Evolutionary conservation across 1,284 basidiomycete species (phyloP), one percentile per base, ranked within the genome.

Genomic region (Earliella scabrosa): DNA sequence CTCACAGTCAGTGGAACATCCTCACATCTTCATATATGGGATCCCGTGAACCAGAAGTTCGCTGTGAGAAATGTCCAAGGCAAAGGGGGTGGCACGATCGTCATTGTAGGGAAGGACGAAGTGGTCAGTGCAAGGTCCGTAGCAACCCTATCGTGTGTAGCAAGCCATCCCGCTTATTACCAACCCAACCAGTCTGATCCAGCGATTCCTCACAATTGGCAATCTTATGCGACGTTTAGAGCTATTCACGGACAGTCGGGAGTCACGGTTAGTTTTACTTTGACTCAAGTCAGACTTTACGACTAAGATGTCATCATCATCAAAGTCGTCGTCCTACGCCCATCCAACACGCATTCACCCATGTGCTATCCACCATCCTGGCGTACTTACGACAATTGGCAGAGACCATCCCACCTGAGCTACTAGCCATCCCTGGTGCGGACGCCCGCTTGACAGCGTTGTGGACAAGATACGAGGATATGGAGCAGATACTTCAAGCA

Each of bases 211-310:
- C 36, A 78, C 73, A 5, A 83, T 90, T 48, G 90, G 90, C 2
- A 82, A 82, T 1, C 67, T 83, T 1, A 67, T 87, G 46, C 82
- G 88, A 46, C 80, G 89, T n/a, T 64, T 91, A 3, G 88, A 92
- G 45, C 69, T 73, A 1, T 65, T 88, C 13, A 62, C 82, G 3
- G 68, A 68, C n/a, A 56, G 63, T 4, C 66, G 85, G 34, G 75
- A 78, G 44, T 61, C 59, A 31, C 80, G 75, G 87, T 87, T 59
- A 20, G 67, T 31, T 7, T 9, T 13, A 13, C 24, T 20, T 14
- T 13, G n/a, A 2, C 13, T 27, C 7, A 23, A 20, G 31, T 21
- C 8, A 27, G 7, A 7, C 8, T 7, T n/a, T 1, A 27, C 34
- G 13, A 10, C 36, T 31, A 14, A 36, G 14, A 13, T 11, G 38